phyloP scores from a whole-genome alignment of 1,139 yeast species.

The Hanseniaspora gamundiae region DNA sequence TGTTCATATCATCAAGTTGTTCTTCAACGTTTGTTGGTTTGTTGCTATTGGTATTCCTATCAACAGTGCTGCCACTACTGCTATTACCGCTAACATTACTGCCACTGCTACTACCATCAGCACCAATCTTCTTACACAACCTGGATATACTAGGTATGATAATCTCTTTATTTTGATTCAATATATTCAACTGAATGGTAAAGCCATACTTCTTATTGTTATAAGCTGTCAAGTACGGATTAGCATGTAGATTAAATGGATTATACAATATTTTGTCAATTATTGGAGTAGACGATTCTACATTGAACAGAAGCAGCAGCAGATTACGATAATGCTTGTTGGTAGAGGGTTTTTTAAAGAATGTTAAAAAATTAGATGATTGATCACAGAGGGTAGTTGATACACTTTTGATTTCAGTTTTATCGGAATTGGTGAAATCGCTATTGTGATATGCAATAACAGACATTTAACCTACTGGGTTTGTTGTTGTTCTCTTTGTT shows the following conservation, averaged over 20 bases:
- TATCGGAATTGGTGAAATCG: background rate
- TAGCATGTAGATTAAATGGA: constrained; percentile 3
- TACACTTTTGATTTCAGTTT: background rate
- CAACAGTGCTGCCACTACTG: too few species aligned
- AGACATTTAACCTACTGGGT: background rate
- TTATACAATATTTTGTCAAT: constrained; percentile 4
- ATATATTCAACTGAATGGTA: background rate
- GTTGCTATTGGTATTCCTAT: too few species aligned
- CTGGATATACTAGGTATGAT: background rate
- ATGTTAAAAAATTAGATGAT: background rate
- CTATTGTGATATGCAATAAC: background rate
- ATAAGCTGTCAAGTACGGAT: constrained; percentile 1
- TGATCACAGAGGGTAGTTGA: background rate
- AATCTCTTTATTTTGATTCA: background rate
- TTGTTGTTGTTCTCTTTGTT: background rate
- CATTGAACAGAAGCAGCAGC: background rate
- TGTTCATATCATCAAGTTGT: background rate
- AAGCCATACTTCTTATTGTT: background rate
- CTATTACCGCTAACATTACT: background rate
- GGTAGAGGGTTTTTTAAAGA: background rate
- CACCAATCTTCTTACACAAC: background rate
- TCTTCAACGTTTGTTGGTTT: too few species aligned
- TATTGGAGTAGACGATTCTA: background rate
- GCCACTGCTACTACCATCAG: background rate
- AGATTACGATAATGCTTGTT: background rate